phyloP scores from a whole-genome alignment of 106 monocot species.

The Posidonia australis region DNA sequence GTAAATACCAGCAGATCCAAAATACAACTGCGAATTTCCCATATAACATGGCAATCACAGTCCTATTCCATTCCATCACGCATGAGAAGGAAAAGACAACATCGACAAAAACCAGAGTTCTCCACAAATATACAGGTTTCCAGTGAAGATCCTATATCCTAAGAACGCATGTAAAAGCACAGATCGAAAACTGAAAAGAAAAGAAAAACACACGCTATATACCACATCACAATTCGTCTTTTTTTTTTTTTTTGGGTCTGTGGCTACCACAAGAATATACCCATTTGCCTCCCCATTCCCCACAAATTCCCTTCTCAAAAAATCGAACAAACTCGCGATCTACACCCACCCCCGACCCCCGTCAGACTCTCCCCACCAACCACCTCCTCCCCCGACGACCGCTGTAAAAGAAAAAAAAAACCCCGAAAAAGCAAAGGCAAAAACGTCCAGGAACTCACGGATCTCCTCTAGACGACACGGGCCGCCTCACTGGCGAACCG shows the following conservation, averaged over 20 bases:
- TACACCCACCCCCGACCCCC: background rate
- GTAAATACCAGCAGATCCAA: slow-evolving; percentile 2
- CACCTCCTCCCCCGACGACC: too few species aligned
- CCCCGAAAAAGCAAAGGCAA: background rate
- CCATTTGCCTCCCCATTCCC: too few species aligned
- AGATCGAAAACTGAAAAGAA: background rate
- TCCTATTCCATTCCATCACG: background rate
- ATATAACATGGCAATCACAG: background rate
- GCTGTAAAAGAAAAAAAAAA: background rate
- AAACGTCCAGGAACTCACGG: slow-evolving; percentile 38
- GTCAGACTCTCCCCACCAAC: background rate
- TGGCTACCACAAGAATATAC: too few species aligned
- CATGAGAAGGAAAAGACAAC: background rate
- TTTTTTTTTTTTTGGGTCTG: too few species aligned
- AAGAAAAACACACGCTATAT: background rate
- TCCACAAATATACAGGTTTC: background rate
- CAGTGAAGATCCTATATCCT: too few species aligned
- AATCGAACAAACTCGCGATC: background rate
- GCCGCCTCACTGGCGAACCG: slow-evolving; percentile 32
- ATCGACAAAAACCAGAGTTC: background rate
- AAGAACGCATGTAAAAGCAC: background rate
- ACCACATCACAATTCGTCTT: background rate
- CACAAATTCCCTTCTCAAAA: too few species aligned
- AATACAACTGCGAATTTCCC: background rate
- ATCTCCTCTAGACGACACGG: slow-evolving; percentile 33